Base-by-base conservation (phyloP, 441 rosid species). In the Raphanus hybrid region DNA sequence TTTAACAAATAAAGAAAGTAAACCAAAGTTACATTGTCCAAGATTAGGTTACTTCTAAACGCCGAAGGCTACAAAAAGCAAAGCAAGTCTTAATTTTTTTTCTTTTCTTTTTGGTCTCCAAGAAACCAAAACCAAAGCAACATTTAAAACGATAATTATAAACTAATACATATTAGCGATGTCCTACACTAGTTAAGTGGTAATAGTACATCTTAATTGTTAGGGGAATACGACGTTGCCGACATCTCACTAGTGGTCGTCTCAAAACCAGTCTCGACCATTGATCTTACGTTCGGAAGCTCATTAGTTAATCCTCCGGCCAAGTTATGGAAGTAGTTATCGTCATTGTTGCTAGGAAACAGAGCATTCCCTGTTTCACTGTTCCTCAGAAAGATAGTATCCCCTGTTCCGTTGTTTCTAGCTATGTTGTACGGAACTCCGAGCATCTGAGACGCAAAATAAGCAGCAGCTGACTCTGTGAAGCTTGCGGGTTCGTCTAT, bases 381-480 rank as follows among this genome's bases (percentile, higher is more conserved):
- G 57, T 71, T 71, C 9, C 64, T 70, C 8, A 16, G 5, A 48
- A 75, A 68, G 41, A 69, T 27, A 62, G 70, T 45, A 26, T 69
- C 76, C 45, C 39, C 76, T 66, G 73, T 67, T 62, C 55, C 66
- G 4, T 2, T 74, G 75, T 73, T 79, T 41, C 75, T 64, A 1
- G 55, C n/a, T 7, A 48, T 6, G 61, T 69, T 74, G 35, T 74
- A 74, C 3, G 67, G 71, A 64, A 74, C 45, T 41, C 75, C 78
- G n/a, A 79, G 62, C 78, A 79, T 79, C 48, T 74, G 82, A 75
- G 82, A 75, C 0, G 79, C 75, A 8, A 64, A 75, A 15, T 64
- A 65, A 34, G 79, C 68, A 70, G 73, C 58, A 8, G 73, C 14
- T 3, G 82, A 20, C 7, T 65, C 75, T 1, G 72, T 69, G 20